These are phyloP conservation scores for Wickerhamiella brachini DNA, from an alignment of 805 yeast genomes.

Conservation along the genomic window DNA sequence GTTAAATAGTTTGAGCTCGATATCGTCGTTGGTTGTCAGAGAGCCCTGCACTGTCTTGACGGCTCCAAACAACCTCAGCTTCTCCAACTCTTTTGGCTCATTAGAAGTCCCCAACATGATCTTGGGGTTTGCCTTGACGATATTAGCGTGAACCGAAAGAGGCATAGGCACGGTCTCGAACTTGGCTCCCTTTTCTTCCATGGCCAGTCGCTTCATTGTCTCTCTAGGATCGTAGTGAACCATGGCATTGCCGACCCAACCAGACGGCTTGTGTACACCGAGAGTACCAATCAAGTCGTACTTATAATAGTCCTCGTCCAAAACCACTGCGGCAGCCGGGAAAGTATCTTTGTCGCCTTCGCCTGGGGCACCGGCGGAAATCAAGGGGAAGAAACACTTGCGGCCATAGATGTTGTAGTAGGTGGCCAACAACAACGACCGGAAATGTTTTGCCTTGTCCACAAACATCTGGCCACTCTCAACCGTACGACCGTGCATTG, in stretches of 20 bases:
- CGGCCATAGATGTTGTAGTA: constrained; percentile 58
- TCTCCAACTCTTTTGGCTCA: constrained; percentile 7
- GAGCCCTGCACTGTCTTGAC: constrained; percentile 2
- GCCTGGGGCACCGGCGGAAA: constrained; percentile 54
- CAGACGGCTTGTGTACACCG: constrained; percentile 19
- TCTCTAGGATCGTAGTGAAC: constrained; percentile 58
- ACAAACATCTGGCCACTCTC: constrained; percentile 58
- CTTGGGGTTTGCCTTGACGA: constrained; percentile 14
- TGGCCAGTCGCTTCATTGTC: constrained; percentile 29
- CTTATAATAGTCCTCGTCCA: constrained; percentile 43
- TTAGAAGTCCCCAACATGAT: constrained; percentile 7
- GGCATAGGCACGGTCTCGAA: constrained; percentile 2
- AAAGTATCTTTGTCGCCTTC: constrained; percentile 76
- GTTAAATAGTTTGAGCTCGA: constrained; percentile 11
- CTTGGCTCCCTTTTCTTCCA: background rate
- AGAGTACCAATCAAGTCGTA: constrained; percentile 26
- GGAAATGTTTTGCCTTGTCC: constrained; percentile 43
- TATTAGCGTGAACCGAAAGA: constrained; percentile 15
- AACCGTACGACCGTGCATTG: constrained; percentile 53
- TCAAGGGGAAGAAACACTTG: constrained; percentile 40
- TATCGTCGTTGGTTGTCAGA: constrained; percentile 5
- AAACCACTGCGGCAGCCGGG: constrained; percentile 54
- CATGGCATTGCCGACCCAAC: constrained; percentile 32
- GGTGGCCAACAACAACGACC: constrained; percentile 42
- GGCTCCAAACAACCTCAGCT: constrained; percentile 13